Evolutionary conservation across 257 asterid genomes (phyloP), one percentile per base, ranked within the genome.

Genomic region (Cordia subcordata): DNA sequence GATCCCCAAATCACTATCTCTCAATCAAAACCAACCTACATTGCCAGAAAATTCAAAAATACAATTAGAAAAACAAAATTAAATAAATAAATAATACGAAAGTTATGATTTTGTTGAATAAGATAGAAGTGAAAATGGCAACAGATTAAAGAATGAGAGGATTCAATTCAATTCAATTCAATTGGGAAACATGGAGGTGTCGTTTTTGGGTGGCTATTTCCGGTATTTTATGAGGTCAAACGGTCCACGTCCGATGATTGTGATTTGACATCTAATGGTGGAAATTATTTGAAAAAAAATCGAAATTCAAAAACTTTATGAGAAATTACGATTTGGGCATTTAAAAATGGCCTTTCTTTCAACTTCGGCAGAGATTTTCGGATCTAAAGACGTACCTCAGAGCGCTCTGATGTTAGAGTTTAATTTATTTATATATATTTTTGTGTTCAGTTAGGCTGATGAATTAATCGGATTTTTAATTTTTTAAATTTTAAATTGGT

Each of bases 11-110:
- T 71, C 45, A 61, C 47, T 75, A 57, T 69, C 61, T 65, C 60
- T 55, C 61, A 62, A 42, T 65, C 60, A 23, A 63, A 71, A 79
- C 53, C 71, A 69, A 69, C 79, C 83, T 83, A 61, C 92, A 83
- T 83, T 81, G 79, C 72, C 70, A 68, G 60, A 68, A 72, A 61
- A 57, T 32, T 59, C 18, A 64, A 35, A 61, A 66, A 56, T 27
- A 67, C 59, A 49, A 63, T 52, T 3, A 10, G 49, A 66, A 14
- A 32, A 55, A 58, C 12, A n/a, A 35, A 57, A 63, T 22, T 57
- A 58, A 35, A 35, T 44, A 19, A 53, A 19, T 27, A 11, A 27
- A 65, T 32, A 60, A 60, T 18, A 45, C n/a, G n/a, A 23, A 16
- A 55, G 23, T 10, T 32, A 39, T 52, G 47, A 20, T 52, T 38